Evolutionary conservation across 1,284 basidiomycete genomes (phyloP).

Genomic region (Peniophora sp.): DNA sequence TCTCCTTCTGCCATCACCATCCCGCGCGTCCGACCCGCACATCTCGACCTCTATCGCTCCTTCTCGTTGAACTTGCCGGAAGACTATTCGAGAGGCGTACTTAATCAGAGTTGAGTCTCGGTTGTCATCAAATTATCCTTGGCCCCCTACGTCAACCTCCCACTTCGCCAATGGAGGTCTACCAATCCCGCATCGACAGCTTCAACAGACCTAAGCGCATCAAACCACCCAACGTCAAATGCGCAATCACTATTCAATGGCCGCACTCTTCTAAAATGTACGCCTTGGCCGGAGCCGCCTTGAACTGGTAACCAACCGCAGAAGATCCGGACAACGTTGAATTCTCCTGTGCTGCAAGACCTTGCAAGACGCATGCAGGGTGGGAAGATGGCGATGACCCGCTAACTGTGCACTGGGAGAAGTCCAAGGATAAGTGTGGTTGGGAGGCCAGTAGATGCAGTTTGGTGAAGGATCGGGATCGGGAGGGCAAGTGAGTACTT

Average conservation of each 20-base stretch:
- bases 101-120: too few relatives aligned
- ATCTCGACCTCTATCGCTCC: neutral
- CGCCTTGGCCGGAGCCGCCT: constrained; percentile 78
- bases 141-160: too few relatives aligned
- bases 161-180: constrained; percentile 39
- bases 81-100: too few relatives aligned
- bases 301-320: constrained; percentile 63
- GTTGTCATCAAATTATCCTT: too few relatives aligned
- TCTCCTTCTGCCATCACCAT: neutral
- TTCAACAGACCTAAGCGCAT: constrained; percentile 41
- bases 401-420: constrained; percentile 65
- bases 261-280: constrained; percentile 51
- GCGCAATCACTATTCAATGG: constrained; percentile 48
- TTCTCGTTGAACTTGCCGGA: too few relatives aligned
- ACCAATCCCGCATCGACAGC: constrained; percentile 49
- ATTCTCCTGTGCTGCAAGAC: constrained; percentile 73
- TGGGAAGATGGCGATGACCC: constrained; percentile 82
- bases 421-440: constrained; percentile 53
- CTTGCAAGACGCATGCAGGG: constrained; percentile 62
- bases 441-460: constrained; percentile 77
- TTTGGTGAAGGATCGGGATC: constrained; percentile 45
- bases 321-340: constrained; percentile 60
- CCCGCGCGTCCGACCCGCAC: neutral
- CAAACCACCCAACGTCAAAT: constrained; percentile 29
- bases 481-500: constrained; percentile 42